Percentiles rank a stretch among this genome's conserved stretches.
These are phyloP conservation scores for Dactylellina parvicollis DNA, from an alignment of 2,329 filamentous ascomycete species.

Conservation along the genomic window DNA sequence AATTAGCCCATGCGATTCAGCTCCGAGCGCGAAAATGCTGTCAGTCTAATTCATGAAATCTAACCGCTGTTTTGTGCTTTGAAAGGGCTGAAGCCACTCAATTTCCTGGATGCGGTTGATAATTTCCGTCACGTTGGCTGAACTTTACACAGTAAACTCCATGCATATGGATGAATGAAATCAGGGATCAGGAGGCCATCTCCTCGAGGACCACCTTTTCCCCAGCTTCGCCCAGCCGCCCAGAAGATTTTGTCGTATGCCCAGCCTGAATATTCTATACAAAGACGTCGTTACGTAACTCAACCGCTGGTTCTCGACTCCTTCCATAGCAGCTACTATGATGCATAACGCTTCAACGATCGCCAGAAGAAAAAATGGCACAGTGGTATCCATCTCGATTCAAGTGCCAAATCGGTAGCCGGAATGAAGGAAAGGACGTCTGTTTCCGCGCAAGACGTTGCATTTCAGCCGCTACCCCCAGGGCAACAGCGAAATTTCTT, in stretches of 20 bases:
- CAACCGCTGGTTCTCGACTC: background rate
- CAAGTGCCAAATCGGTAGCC: conserved; percentile 20
- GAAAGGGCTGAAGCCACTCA: conserved; percentile 42
- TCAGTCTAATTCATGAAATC: too few species aligned
- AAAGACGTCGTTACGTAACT: background rate
- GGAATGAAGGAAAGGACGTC: conserved; percentile 14
- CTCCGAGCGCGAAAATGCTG: too few species aligned
- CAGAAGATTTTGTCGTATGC: background rate
- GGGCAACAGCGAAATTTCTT: background rate
- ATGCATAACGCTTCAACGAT: conserved; percentile 18
- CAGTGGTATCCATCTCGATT: conserved; percentile 27
- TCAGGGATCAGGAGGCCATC: too few species aligned
- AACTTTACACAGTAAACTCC: too few species aligned
- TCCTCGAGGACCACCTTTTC: too few species aligned
- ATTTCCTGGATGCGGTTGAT: conserved; percentile 9
- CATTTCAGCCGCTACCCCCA: conserved; percentile 44
- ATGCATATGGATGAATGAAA: too few species aligned
- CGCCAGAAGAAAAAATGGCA: background rate
- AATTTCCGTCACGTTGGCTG: too few species aligned
- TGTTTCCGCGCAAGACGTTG: conserved; percentile 26
- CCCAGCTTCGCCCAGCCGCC: too few species aligned
- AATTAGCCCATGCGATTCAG: too few species aligned
- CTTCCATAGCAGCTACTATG: background rate
- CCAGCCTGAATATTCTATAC: background rate
- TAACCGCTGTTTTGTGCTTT: too few species aligned